Conservation (phyloP, 2,329 filamentous ascomycete species). For the Penicillium sp. region DNA sequence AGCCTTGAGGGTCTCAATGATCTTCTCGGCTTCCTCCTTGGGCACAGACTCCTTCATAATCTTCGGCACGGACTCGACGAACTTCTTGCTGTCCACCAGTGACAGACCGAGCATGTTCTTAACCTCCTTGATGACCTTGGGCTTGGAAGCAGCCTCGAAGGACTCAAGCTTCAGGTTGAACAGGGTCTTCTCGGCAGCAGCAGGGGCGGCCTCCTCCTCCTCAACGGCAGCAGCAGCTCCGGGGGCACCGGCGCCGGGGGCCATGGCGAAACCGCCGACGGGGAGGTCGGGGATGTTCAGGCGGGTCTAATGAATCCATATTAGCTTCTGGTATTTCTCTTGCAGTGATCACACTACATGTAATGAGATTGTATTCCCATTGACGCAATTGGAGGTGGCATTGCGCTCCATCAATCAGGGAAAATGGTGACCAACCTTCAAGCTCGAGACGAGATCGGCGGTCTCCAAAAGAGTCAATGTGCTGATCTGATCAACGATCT, state of each 20-base stretch:
- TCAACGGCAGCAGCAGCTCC: conserved; percentile 67
- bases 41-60: conserved; percentile 97
- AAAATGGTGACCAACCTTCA: conserved; percentile 69
- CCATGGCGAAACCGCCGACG: conserved; percentile 83
- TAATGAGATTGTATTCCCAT: neutral
- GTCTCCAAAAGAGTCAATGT: conserved; percentile 97
- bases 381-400: neutral
- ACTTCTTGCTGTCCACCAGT: conserved; percentile 99
- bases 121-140: conserved; percentile 99
- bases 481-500: conserved; percentile 98
- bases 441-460: conserved; percentile 86
- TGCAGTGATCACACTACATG: neutral
- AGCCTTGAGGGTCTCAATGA: conserved; percentile 89
- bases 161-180: conserved; percentile 94
- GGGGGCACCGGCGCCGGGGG: conserved; percentile 59
- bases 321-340: neutral
- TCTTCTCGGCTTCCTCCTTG: conserved; percentile 99
- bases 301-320: conserved; percentile 62
- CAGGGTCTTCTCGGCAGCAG: conserved; percentile 88
- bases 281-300: conserved; percentile 98
- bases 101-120: conserved; percentile 93
- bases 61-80: conserved; percentile 97
- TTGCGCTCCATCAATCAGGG: neutral
- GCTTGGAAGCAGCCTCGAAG: conserved; percentile 86
- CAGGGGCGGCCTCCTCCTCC: conserved; percentile 85